Conservation (phyloP, 257 asterid species). For the Lavandula angustifolia region DNA sequence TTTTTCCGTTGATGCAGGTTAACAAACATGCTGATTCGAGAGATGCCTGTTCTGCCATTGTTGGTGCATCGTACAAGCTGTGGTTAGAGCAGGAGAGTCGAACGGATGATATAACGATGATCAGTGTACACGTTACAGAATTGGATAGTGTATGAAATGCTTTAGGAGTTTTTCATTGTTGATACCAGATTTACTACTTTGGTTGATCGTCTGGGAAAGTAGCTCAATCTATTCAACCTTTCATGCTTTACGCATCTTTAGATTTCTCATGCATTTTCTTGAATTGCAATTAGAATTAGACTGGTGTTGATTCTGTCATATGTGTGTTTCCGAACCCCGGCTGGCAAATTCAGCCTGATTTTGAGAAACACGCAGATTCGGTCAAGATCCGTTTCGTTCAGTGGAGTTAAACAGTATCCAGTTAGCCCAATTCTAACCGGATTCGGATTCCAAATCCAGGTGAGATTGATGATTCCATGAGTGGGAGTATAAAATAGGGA, state of each 20-base stretch:
- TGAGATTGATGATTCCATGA: too few relatives aligned
- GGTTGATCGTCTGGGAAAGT: slow-evolving; percentile 18
- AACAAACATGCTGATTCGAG: slow-evolving; percentile 63
- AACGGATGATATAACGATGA: slow-evolving; percentile 91
- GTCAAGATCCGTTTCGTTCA: too few relatives aligned
- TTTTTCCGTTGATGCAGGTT: slow-evolving; percentile 45
- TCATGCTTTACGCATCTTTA: not conserved
- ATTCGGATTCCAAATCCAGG: too few relatives aligned
- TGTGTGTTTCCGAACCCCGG: too few relatives aligned
- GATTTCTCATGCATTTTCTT: slow-evolving; percentile 22
- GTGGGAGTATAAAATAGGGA: too few relatives aligned
- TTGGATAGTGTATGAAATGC: slow-evolving; percentile 53
- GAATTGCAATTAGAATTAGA: slow-evolving; percentile 19
- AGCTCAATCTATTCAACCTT: not conserved
- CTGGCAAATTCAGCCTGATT: too few relatives aligned
- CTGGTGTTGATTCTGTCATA: too few relatives aligned
- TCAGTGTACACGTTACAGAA: slow-evolving; percentile 79
- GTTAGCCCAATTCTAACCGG: too few relatives aligned
- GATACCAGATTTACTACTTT: slow-evolving; percentile 29
- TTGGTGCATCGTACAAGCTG: slow-evolving; percentile 75
- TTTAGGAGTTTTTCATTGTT: slow-evolving; percentile 34
- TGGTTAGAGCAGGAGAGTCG: slow-evolving; percentile 94
- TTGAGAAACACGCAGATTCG: too few relatives aligned
- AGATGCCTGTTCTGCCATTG: slow-evolving; percentile 84
- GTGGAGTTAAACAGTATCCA: too few relatives aligned